A percentile compares a stretch with the other conserved stretches of the same genome.
Evolutionary conservation across 2,329 filamentous ascomycete genomes (phyloP).

Genomic region (Ophiostoma australiae): DNA sequence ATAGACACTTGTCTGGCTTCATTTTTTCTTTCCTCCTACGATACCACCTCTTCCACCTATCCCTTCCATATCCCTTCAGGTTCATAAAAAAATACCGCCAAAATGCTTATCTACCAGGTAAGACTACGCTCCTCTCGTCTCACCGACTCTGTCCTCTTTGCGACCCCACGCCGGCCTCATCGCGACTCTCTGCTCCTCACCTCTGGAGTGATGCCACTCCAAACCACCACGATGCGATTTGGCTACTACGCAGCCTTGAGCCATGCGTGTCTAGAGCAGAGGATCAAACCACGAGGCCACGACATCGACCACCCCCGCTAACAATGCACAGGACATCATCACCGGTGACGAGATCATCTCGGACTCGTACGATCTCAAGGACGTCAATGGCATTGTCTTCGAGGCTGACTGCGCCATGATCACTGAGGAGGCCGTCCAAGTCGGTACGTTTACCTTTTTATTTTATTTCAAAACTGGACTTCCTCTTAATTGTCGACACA

Average conservation of each 20-base stretch:
- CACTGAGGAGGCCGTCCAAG: constrained; percentile 65
- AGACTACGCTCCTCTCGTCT: constrained; percentile 28
- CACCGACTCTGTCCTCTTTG: not conserved
- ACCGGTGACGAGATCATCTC: constrained; percentile 94
- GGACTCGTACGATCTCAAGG: constrained; percentile 82
- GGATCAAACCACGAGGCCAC: not conserved
- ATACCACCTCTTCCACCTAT: constrained; percentile 7
- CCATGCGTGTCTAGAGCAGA: not conserved
- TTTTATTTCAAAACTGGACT: too few relatives aligned
- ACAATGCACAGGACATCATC: constrained; percentile 66
- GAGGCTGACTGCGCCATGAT: constrained; percentile 93
- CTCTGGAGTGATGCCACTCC: not conserved
- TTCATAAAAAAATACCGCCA: constrained; percentile 41
- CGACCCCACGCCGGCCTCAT: not conserved
- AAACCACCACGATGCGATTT: not conserved
- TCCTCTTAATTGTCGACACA: too few relatives aligned
- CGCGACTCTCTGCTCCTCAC: not conserved
- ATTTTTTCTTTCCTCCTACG: constrained; percentile 26
- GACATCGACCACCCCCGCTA: not conserved
- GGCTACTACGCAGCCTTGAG: not conserved
- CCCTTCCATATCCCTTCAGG: not conserved
- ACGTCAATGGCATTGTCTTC: constrained; percentile 73
- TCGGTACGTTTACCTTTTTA: constrained; percentile 50
- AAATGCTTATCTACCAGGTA: constrained; percentile 72
- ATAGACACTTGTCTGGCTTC: constrained; percentile 15